These are phyloP conservation scores for Solanum hybrid DNA, from an alignment of 305 asterid species.

Conservation along the genomic window DNA sequence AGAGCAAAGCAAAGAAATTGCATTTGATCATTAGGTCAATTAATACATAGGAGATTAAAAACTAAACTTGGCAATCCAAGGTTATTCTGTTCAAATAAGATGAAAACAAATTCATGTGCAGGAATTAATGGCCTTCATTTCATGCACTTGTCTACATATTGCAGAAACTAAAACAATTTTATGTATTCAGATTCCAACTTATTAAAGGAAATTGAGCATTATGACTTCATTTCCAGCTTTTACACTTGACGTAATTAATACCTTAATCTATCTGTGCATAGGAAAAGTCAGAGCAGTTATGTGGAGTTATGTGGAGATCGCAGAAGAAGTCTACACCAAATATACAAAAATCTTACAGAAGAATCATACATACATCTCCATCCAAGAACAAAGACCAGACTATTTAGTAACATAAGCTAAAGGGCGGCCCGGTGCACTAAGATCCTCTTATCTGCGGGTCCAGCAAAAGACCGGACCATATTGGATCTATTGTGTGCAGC, in stretches of 20 bases:
- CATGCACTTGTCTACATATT: background rate
- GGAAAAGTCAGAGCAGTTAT: background rate
- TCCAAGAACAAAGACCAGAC: background rate
- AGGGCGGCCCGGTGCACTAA: background rate
- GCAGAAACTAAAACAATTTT: background rate
- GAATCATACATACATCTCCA: background rate
- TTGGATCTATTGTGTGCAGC: background rate
- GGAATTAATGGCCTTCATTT: background rate
- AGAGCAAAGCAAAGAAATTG: background rate
- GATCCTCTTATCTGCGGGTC: background rate
- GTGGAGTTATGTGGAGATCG: background rate
- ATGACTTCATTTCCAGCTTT: background rate
- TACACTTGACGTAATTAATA: background rate
- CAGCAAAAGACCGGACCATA: background rate
- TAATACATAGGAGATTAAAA: background rate
- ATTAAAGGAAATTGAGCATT: background rate
- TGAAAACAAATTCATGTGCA: background rate
- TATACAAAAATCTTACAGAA: background rate
- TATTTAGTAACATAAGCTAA: background rate
- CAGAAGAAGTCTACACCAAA: background rate
- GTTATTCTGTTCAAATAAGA: background rate
- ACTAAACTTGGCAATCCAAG: background rate
- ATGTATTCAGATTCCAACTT: background rate
- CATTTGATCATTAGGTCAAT: background rate
- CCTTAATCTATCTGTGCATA: background rate